Evolutionary conservation across 192 early-diverging fungal genomes (phyloP).

Genomic region (Coemansia sp.): DNA sequence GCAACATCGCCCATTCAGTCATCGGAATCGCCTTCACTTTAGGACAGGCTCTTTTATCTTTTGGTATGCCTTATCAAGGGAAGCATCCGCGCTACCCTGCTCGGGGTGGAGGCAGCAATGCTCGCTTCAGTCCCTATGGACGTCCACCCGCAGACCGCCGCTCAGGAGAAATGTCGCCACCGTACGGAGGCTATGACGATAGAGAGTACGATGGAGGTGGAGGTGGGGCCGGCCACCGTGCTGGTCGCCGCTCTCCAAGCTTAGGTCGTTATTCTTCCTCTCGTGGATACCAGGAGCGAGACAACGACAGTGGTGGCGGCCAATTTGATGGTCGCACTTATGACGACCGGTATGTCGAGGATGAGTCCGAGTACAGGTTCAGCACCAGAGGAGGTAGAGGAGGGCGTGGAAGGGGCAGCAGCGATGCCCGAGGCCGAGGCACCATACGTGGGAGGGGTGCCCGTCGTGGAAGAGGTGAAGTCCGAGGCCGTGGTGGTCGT

Average conservation of each 20-base stretch:
- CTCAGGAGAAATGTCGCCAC: not conserved
- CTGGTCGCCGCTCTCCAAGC: not conserved
- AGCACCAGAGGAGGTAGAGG: conserved; percentile 19
- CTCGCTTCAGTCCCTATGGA: conserved; percentile 15
- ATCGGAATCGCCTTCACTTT: not conserved
- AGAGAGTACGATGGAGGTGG: not conserved
- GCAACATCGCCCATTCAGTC: not conserved
- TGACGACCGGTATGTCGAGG: not conserved
- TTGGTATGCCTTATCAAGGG: conserved; percentile 6
- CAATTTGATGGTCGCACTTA: not conserved
- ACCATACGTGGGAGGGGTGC: conserved; percentile 3
- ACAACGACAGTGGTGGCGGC: conserved; percentile 2
- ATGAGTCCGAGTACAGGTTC: conserved; percentile 12
- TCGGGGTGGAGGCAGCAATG: conserved; percentile 12
- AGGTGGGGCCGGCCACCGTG: not conserved
- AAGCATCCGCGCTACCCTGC: not conserved
- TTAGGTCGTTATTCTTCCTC: not conserved
- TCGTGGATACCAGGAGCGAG: conserved; percentile 15
- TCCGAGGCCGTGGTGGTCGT: not conserved
- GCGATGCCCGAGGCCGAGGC: not conserved
- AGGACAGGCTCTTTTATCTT: not conserved
- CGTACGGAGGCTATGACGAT: conserved; percentile 3
- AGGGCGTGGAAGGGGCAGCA: conserved; percentile 8
- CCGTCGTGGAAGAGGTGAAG: conserved; percentile 7
- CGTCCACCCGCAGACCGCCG: not conserved